A percentile compares a stretch with the other conserved stretches of the same genome.
Evolutionary conservation across 345 rosid species (phyloP).

Genomic region (Dipteronia dyeriana): DNA sequence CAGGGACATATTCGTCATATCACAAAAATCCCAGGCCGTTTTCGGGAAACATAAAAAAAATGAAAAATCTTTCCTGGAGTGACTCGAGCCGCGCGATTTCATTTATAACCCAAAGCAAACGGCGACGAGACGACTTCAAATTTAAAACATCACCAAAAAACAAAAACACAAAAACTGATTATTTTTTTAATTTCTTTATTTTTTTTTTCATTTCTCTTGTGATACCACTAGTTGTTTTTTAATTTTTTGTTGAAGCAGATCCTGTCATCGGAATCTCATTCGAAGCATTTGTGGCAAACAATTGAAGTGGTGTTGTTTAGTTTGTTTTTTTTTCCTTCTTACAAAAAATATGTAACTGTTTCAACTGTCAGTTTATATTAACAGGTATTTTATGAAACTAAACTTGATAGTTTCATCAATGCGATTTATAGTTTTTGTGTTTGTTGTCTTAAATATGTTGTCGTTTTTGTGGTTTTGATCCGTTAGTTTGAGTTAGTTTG

Average conservation of each 20-base stretch:
- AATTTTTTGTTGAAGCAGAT: constrained; percentile 8
- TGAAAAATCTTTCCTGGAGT: not conserved
- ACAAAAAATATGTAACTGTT: constrained; percentile 20
- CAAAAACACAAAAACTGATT: not conserved
- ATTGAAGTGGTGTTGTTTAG: not conserved
- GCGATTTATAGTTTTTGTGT: not conserved
- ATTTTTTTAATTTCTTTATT: too few species aligned
- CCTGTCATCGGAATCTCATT: not conserved
- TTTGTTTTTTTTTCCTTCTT: constrained; percentile 1
- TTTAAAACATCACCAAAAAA: not conserved
- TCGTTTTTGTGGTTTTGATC: constrained; percentile 8
- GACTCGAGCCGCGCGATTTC: constrained; percentile 18
- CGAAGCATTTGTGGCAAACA: not conserved
- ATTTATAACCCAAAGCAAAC: constrained; percentile 7
- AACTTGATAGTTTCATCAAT: constrained; percentile 12
- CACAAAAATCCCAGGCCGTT: not conserved
- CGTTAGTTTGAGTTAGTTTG: not conserved
- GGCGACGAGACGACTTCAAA: constrained; percentile 10
- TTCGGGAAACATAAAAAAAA: not conserved
- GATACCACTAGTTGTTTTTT: not conserved
- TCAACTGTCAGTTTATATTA: constrained; percentile 1
- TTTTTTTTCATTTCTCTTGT: too few species aligned
- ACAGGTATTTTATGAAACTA: constrained; percentile 9
- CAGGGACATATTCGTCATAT: constrained; percentile 15
- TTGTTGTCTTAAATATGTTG: not conserved